phyloP scores from a whole-genome alignment of 2,329 filamentous ascomycete species.

The Cryphonectria radicalis region DNA sequence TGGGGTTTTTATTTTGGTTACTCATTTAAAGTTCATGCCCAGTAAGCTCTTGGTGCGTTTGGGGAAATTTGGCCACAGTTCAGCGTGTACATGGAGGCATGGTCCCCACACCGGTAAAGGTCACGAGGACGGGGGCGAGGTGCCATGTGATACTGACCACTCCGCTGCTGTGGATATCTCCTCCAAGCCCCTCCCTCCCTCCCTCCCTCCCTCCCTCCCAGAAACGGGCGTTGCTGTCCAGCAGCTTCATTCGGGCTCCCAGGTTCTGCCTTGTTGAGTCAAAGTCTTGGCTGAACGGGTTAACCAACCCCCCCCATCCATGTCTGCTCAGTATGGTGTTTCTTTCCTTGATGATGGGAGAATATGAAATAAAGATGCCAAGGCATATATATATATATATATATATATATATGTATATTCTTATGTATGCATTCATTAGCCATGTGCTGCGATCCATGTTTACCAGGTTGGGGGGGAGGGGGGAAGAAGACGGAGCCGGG shows the following conservation, averaged over 20 bases:
- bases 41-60: neutral
- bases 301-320: neutral
- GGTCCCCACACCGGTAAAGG: slow-evolving; percentile 13
- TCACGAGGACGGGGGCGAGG: slow-evolving; percentile 15
- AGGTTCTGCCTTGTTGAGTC: neutral
- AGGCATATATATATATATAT: neutral
- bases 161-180: slow-evolving; percentile 1
- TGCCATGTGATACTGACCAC: slow-evolving; percentile 2
- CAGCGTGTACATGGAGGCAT: neutral
- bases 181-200: neutral
- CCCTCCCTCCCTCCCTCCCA: neutral
- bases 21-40: neutral
- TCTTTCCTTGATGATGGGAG: neutral
- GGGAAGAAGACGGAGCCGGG: neutral
- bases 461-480: too few relatives aligned
- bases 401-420: neutral
- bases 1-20: neutral
- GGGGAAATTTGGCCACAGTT: neutral
- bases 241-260: neutral
- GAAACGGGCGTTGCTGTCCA: neutral
- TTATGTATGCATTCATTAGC: neutral
- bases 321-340: neutral
- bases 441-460: neutral
- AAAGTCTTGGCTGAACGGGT: neutral
- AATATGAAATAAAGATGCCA: neutral